These are phyloP conservation scores for Plasmodium malariae DNA, from an alignment of 169 alveolate species.

Conservation along the genomic window DNA sequence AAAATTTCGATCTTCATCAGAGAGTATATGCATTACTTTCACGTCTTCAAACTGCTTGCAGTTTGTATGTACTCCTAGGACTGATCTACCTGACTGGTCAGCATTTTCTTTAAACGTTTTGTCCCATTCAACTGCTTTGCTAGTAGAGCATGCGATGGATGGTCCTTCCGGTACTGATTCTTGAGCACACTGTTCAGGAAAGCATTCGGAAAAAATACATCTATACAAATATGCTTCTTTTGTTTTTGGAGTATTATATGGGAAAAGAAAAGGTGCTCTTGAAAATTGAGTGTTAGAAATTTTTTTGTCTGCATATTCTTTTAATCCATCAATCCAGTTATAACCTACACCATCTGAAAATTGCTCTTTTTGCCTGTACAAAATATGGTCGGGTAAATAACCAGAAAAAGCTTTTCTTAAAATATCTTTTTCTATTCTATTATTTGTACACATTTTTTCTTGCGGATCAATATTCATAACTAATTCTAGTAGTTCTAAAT, in stretches of 20 bases:
- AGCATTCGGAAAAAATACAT: constrained; percentile 75
- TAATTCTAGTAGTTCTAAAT: constrained; percentile 46
- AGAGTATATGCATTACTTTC: no score
- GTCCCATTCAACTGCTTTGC: constrained; percentile 79
- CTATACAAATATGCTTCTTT: constrained; percentile 84
- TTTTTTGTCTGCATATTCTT: constrained; percentile 79
- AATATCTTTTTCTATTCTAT: constrained; percentile 85
- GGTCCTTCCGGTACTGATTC: constrained; percentile 77
- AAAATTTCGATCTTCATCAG: no score
- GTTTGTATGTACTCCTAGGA: constrained; percentile 42
- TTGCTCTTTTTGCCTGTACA: constrained; percentile 92
- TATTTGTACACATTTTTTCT: constrained; percentile 61
- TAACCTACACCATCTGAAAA: constrained; percentile 89
- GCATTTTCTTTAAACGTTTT: constrained; percentile 57
- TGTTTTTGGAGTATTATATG: constrained; percentile 81
- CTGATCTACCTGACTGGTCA: constrained; percentile 77
- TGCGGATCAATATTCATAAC: constrained; percentile 72
- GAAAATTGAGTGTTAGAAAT: constrained; percentile 77
- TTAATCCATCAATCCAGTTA: constrained; percentile 84
- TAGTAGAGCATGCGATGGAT: constrained; percentile 78
- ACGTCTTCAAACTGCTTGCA: constrained; percentile 45
- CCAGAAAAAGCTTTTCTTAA: constrained; percentile 88
- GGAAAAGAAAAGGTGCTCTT: constrained; percentile 71
- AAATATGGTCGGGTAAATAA: constrained; percentile 88
- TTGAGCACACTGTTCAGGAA: constrained; percentile 78